These are phyloP conservation scores for Plectosphaerella plurivora DNA, from an alignment of 2,329 filamentous ascomycete species.

Conservation along the genomic window DNA sequence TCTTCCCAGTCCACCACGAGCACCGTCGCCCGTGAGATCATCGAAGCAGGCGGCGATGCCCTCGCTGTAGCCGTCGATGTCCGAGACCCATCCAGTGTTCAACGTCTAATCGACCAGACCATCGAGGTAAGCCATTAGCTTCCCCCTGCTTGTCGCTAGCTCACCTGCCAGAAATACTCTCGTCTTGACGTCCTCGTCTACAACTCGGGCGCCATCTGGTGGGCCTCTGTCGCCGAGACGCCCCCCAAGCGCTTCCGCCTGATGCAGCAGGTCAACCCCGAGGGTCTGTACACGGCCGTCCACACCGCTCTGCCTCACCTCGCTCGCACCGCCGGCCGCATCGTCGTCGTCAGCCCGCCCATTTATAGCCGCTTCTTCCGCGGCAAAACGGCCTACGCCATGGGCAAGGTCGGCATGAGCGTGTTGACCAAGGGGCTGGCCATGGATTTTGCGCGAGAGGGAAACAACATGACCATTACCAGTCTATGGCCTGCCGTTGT, in stretches of 20 bases:
- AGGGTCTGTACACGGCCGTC: slow-evolving; percentile 70
- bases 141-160: neutral
- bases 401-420: slow-evolving; percentile 76
- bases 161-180: slow-evolving; percentile 40
- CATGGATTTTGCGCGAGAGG: slow-evolving; percentile 73
- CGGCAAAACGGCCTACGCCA: slow-evolving; percentile 80
- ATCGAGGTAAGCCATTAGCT: slow-evolving; percentile 32
- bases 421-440: slow-evolving; percentile 76
- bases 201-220: slow-evolving; percentile 84
- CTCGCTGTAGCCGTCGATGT: slow-evolving; percentile 68
- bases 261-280: slow-evolving; percentile 71
- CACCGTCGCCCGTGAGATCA: slow-evolving; percentile 74
- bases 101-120: slow-evolving; percentile 54
- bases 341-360: slow-evolving; percentile 77
- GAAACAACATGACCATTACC: slow-evolving; percentile 67
- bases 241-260: slow-evolving; percentile 68
- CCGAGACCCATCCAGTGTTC: slow-evolving; percentile 56
- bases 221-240: slow-evolving; percentile 69
- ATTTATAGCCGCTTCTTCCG: slow-evolving; percentile 83
- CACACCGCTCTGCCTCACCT: slow-evolving; percentile 68
- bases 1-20: slow-evolving; percentile 71
- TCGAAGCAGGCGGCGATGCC: slow-evolving; percentile 57
- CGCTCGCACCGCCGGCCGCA: slow-evolving; percentile 48
- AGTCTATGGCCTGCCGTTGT: slow-evolving; percentile 79
- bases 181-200: slow-evolving; percentile 73